Evolutionary conservation across 2,329 filamentous ascomycete species (phyloP), one percentile per base, ranked within the genome.

Genomic region (Hirsutella minnesotensis): DNA sequence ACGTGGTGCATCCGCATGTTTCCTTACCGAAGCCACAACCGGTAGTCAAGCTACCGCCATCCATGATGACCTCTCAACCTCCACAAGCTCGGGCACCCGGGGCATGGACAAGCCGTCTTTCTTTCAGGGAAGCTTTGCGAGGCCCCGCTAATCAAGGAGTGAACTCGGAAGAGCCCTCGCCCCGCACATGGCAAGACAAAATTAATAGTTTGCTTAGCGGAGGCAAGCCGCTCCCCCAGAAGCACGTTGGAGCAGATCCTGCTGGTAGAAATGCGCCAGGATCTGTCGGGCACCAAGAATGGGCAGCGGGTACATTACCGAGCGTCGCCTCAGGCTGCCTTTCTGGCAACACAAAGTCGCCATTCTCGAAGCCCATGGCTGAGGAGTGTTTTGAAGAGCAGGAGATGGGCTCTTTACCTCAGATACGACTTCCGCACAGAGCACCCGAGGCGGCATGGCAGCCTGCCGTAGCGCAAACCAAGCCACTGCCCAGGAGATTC

Each of bases 301-400:
- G 72, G 24, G 81, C 84, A 4, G 85, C 84, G 0, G 84, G 92
- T 3, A 86, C 83, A 12, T 66, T 90, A 8, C 85, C 64, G 39
- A 60, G 55, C 24, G 45, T 48, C 15, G 44, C 44, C 10, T 30
- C 47, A 38, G 41, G 41, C 44, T 43, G 46, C 54, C 42, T 51
- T 5, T 65, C 55, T 16, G 57, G 59, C 22, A 66, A 67, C 38
- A 61, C 66, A 43, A 64, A 65, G 39, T 67, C 69, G 24, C 57
- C 72, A 18, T 69, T 69, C 15, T 79, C 78, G 4, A 84, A 81
- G 54, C 77, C 78, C 39, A 82, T 86, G 63, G 82, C 83, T 5
- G 83, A 87, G 49, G 81, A 85, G 47, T 86, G 85, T 49, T 89
- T 89, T 49, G 84, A 86, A 55, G 82, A 87, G 54, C 82, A 85